phyloP scores from a whole-genome alignment of 306 rosid genomes.

The Acacia crassicarpa region DNA sequence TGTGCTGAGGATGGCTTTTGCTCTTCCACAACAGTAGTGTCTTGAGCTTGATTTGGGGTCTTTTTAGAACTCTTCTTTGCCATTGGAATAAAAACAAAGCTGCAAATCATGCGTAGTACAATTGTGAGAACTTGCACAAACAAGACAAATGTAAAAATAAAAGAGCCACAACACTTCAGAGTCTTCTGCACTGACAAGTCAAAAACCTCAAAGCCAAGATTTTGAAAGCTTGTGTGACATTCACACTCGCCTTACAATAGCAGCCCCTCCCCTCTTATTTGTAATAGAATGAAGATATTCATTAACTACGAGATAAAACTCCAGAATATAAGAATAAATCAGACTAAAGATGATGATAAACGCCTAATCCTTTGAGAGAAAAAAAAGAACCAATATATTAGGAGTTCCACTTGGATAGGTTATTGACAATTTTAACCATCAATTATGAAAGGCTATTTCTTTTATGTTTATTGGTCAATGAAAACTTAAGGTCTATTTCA shows the following conservation, averaged over 20 bases:
- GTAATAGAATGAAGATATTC: neutral
- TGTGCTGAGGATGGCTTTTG: conserved; percentile 33
- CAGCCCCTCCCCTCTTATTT: neutral
- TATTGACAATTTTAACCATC: neutral
- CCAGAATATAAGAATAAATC: neutral
- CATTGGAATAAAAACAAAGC: conserved; percentile 39
- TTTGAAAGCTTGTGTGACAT: neutral
- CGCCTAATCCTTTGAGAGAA: neutral
- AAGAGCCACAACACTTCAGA: neutral
- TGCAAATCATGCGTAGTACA: conserved; percentile 19
- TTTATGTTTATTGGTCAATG: neutral
- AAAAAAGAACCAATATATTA: neutral
- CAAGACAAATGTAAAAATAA: neutral
- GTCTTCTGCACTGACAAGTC: neutral
- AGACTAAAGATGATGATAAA: neutral
- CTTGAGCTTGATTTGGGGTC: conserved; percentile 29
- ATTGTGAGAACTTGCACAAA: neutral
- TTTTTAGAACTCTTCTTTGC: conserved; percentile 29
- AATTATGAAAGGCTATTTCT: neutral
- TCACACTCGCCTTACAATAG: neutral
- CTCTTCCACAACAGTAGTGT: conserved; percentile 34
- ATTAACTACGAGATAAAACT: neutral
- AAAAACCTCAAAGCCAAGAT: neutral
- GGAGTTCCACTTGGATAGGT: neutral
- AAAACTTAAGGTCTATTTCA: neutral